Percentiles rank a stretch among this genome's conserved stretches.
Conservation (phyloP, 345 rosid species). For the Citrus glauca region DNA sequence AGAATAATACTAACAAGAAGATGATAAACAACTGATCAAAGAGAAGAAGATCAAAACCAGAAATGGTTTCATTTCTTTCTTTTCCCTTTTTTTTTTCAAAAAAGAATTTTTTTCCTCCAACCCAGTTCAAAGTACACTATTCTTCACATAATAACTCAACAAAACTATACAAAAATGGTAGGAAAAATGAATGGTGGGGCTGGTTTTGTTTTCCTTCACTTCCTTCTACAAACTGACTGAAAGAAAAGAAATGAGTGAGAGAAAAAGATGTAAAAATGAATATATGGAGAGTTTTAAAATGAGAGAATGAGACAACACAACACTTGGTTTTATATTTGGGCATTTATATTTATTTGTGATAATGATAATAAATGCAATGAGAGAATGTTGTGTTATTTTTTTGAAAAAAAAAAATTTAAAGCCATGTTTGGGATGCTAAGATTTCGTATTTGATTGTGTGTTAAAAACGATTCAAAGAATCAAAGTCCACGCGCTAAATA, state of each 20-base stretch:
- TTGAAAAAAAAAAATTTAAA: neutral
- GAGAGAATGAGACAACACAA: too few relatives aligned
- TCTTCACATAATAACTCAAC: neutral
- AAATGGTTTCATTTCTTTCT: constrained; percentile 18
- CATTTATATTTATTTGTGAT: neutral
- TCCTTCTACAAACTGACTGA: neutral
- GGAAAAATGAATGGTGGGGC: neutral
- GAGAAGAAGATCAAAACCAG: constrained; percentile 23
- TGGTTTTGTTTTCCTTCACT: neutral
- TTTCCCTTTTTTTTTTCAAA: neutral
- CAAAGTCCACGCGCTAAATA: neutral
- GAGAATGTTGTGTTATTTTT: neutral
- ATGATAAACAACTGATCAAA: constrained; percentile 19
- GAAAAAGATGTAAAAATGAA: too few relatives aligned
- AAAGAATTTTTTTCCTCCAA: neutral
- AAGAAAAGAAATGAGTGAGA: neutral
- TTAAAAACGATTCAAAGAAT: too few relatives aligned
- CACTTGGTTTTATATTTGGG: neutral
- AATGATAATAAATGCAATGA: neutral
- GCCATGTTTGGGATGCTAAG: neutral
- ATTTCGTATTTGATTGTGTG: neutral
- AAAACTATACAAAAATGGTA: neutral
- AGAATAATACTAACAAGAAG: constrained; percentile 35
- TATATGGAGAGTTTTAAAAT: too few relatives aligned
- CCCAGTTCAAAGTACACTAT: neutral